These are phyloP conservation scores for Polygonum maritimum DNA, from an alignment of 148 eudicot species.

Conservation along the genomic window DNA sequence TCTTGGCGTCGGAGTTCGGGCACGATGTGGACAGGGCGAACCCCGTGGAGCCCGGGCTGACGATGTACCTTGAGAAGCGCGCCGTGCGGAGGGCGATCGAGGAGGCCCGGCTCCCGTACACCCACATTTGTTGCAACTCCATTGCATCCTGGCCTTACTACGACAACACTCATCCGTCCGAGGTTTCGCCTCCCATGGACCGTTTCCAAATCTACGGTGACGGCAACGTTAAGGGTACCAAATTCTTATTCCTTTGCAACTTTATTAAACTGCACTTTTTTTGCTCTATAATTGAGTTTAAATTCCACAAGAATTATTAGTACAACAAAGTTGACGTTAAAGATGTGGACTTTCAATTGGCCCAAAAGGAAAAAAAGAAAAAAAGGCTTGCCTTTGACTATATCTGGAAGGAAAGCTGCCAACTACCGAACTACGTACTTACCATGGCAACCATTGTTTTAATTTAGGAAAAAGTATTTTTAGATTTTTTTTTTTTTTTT, in stretches of 20 bases:
- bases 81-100: conserved; percentile 23
- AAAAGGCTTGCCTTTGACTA: neutral
- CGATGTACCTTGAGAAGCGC: conserved; percentile 35
- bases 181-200: conserved; percentile 36
- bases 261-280: too few species aligned
- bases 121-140: conserved; percentile 46
- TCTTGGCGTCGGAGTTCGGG: conserved; percentile 41
- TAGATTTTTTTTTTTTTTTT: too few species aligned
- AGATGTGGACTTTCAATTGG: neutral
- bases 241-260: neutral
- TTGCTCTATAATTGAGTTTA: too few species aligned
- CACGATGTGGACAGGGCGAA: conserved; percentile 43
- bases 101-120: conserved; percentile 23
- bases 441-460: too few species aligned
- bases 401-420: neutral
- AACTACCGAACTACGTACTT: neutral
- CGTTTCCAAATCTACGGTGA: conserved; percentile 43
- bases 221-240: conserved; percentile 32
- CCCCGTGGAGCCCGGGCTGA: conserved; percentile 40
- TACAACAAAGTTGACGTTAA: neutral
- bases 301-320: too few species aligned
- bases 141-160: conserved; percentile 50
- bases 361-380: too few species aligned
- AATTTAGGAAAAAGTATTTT: too few species aligned
- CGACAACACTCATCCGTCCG: conserved; percentile 38